Evolutionary conservation across 495 filamentous ascomycete species (phyloP).

Genomic region (Aspergillus bertholletiae): DNA sequence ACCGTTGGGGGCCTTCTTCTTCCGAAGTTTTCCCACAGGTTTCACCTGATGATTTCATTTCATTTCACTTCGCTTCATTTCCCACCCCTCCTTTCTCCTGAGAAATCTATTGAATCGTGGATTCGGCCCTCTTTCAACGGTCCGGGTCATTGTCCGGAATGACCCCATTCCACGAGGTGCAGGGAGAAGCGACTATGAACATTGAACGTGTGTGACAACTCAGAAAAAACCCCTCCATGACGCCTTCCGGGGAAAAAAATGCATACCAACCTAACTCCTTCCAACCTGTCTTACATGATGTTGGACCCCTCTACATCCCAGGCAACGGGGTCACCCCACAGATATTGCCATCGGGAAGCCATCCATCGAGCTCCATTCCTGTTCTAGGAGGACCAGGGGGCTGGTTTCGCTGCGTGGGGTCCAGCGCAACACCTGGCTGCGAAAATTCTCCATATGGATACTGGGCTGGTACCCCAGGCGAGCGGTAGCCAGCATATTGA

Average conservation of each 20-base stretch:
- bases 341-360: slow-evolving; percentile 34
- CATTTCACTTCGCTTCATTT: not conserved
- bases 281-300: not conserved
- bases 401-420: slow-evolving; percentile 5
- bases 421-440: slow-evolving; percentile 19
- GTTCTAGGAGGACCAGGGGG: slow-evolving; percentile 9
- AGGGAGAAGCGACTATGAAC: too few relatives aligned
- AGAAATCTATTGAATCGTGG: not conserved
- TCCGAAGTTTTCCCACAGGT: not conserved
- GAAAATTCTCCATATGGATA: slow-evolving; percentile 27
- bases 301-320: slow-evolving; percentile 20
- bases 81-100: not conserved
- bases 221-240: too few relatives aligned
- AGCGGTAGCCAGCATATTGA: slow-evolving; percentile 10
- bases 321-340: slow-evolving; percentile 33
- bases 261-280: not conserved
- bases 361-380: slow-evolving; percentile 36
- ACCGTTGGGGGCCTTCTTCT: too few relatives aligned
- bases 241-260: not conserved
- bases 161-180: too few relatives aligned
- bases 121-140: not conserved
- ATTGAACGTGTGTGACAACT: too few relatives aligned
- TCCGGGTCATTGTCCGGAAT: too few relatives aligned
- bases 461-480: slow-evolving; percentile 18
- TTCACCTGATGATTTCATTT: not conserved